Percentiles rank a stretch among this genome's conserved stretches.
These are phyloP conservation scores for Alternaria atra DNA, from an alignment of 2,329 filamentous ascomycete species.

Conservation along the genomic window DNA sequence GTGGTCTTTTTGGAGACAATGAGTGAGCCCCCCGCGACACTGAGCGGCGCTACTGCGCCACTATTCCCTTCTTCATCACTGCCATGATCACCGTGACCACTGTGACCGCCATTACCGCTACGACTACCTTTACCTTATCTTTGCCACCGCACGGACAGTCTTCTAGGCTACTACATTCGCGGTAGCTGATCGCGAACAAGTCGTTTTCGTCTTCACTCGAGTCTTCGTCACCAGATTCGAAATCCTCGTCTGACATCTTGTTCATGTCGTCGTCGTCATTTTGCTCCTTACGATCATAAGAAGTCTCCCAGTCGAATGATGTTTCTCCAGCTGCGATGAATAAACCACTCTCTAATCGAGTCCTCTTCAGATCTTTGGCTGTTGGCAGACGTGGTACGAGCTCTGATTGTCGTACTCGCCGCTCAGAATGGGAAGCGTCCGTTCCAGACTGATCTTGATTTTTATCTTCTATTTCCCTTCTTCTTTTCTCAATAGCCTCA, in stretches of 20 bases:
- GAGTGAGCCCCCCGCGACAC: neutral
- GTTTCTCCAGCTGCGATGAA: neutral
- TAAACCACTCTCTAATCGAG: neutral
- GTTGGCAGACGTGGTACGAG: neutral
- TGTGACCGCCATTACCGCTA: neutral
- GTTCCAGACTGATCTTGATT: neutral
- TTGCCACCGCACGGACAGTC: neutral
- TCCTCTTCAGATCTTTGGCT: fast-evolving
- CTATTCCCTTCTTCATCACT: neutral
- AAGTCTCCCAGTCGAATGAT: neutral
- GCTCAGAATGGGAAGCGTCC: neutral
- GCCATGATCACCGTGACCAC: neutral
- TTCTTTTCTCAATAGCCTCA: neutral
- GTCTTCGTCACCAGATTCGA: neutral
- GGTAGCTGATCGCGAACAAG: neutral
- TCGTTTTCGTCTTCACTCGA: neutral
- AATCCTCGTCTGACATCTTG: neutral
- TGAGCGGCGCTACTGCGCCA: neutral
- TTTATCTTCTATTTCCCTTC: neutral
- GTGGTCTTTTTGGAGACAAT: neutral
- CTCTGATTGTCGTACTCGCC: neutral
- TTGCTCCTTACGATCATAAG: neutral
- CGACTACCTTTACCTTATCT: too few relatives aligned
- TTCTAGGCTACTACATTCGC: neutral
- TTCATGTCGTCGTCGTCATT: neutral